Evolutionary conservation across 768 basidiomycete species (phyloP), one percentile per base, ranked within the genome.

Genomic region (Termitomyces sp.): DNA sequence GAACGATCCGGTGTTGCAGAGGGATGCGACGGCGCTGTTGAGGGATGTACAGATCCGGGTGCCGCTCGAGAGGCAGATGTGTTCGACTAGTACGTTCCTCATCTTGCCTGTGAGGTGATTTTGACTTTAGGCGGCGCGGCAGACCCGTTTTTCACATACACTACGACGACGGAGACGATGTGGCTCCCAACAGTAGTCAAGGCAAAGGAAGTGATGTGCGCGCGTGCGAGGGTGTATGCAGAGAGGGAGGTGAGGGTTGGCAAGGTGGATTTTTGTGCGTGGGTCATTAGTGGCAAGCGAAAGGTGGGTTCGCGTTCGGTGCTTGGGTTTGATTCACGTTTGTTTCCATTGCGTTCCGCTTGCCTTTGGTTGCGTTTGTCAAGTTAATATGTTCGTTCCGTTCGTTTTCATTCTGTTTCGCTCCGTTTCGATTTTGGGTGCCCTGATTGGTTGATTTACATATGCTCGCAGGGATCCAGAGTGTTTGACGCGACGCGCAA

Each of bases 1-100:
- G n/a, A 83, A 83, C 57, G 59, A 68, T 16, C 61, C 65, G n/a
- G 32, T 51, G 3, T 63, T 80, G 44, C 81, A 83, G 61, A 53
- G 40, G 44, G 68, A 70, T 1, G 72, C 79, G 12, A 72, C 72
- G 2, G 52, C 44, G 6, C 61, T 81, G 28, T 65, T 83, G 4
- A 61, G 65, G 23, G 63, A 62, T 14, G 69, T 83, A 14, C 81
- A 83, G 61, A 37, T 67, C 1, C 49, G 66, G 25, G 69, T 75
- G 0, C 58, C 71, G 66, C 35, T 77, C 44, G 50, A 58, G 19
- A 59, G 73, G 55, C 41, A 57, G 35, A 60, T 67, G 17, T 66
- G 69, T n/a, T 71, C 70, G 9, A 55, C 56, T 28, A 61, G 70
- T 70, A 61, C 57, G 55, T 63, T 23, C 27, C 12, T 37, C 7